A percentile compares a stretch with the other conserved stretches of the same genome.
phyloP scores from a whole-genome alignment of 2,329 filamentous ascomycete species.

The Talaromyces sp. region DNA sequence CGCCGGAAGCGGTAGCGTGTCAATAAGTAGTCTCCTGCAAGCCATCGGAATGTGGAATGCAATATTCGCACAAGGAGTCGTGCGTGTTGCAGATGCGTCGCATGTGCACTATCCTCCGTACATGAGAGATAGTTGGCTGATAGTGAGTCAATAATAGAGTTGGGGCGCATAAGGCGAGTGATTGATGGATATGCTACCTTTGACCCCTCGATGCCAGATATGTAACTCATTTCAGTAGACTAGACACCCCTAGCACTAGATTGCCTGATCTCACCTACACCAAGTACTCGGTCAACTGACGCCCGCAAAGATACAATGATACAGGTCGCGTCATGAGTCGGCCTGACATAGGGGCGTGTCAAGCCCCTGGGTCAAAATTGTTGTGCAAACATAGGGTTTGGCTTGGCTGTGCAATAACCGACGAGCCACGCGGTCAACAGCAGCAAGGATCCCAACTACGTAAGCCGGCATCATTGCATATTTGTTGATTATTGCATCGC shows the following conservation, averaged over 20 bases:
- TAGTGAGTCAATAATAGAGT: neutral
- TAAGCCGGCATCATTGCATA: too few species aligned
- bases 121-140: neutral
- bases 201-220: neutral
- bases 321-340: neutral
- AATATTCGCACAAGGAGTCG: conserved; percentile 6
- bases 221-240: neutral
- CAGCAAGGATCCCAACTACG: neutral
- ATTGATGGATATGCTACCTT: too few species aligned
- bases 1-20: neutral
- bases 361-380: neutral
- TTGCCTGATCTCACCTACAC: neutral
- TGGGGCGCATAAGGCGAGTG: neutral
- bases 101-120: neutral
- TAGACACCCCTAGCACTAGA: neutral
- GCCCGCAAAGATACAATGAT: neutral
- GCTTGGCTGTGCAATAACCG: conserved; percentile 4
- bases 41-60: conserved; percentile 19
- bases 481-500: too few species aligned
- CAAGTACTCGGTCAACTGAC: neutral
- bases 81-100: conserved; percentile 8
- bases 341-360: neutral
- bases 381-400: neutral
- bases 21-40: neutral
- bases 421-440: neutral